Evolutionary conservation across 352 stramenopile genomes (phyloP).

Genomic region (Phytophthora europaea): DNA sequence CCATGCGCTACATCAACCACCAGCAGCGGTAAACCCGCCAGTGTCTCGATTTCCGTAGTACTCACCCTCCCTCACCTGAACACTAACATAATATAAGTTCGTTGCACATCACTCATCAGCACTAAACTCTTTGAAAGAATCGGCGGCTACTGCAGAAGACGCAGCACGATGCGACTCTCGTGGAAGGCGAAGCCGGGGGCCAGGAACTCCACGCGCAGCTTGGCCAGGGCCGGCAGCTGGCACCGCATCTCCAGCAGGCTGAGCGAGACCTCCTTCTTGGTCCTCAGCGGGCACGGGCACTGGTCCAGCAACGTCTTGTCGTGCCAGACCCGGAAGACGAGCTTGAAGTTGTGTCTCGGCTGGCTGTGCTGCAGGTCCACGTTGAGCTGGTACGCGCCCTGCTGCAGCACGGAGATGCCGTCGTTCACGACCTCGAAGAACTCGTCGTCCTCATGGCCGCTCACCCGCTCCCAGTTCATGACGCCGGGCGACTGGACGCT

Average conservation of each 20-base stretch:
- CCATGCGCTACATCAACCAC: conserved; percentile 63
- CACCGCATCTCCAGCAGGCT: conserved; percentile 50
- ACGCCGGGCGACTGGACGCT: conserved; percentile 46
- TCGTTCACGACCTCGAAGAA: conserved; percentile 48
- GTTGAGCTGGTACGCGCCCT: conserved; percentile 55
- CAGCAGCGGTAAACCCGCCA: conserved; percentile 34
- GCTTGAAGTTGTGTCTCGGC: conserved; percentile 44
- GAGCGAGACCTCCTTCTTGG: conserved; percentile 52
- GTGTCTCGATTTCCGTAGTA: neutral
- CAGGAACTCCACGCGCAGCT: conserved; percentile 54
- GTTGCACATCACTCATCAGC: neutral
- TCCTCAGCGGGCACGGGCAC: conserved; percentile 47
- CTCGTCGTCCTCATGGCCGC: conserved; percentile 43
- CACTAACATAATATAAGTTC: conserved; percentile 9
- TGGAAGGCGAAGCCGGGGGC: conserved; percentile 55
- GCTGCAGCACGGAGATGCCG: conserved; percentile 38
- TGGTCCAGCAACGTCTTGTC: conserved; percentile 51
- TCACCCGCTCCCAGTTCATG: conserved; percentile 52
- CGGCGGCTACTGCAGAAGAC: conserved; percentile 35
- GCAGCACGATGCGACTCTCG: conserved; percentile 51
- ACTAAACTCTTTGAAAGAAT: neutral
- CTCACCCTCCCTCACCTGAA: too few species aligned
- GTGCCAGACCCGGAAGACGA: conserved; percentile 52
- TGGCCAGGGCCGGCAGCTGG: conserved; percentile 42
- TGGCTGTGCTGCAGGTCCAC: conserved; percentile 54